phyloP scores from a whole-genome alignment of 2,329 filamentous ascomycete species.

The Leptodontidium sp. region DNA sequence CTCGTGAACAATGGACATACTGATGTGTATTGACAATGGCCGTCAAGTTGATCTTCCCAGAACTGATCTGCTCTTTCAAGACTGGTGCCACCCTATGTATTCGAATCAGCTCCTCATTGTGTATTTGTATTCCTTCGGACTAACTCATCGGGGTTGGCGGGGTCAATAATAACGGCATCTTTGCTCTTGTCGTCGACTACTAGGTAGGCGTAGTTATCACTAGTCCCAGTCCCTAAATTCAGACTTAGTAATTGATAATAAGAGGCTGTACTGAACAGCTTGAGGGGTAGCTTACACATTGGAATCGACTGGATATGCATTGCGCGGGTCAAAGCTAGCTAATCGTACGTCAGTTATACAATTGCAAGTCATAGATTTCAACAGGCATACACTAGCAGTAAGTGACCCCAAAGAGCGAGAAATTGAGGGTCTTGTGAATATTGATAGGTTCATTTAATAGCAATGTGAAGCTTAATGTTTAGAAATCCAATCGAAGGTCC shows the following conservation, averaged over 20 bases:
- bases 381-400: slow-evolving; percentile 31
- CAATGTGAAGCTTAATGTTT: background rate
- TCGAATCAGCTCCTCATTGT: slow-evolving; percentile 19
- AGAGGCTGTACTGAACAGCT: slow-evolving; percentile 7
- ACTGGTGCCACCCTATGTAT: slow-evolving; percentile 63
- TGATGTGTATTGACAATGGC: slow-evolving; percentile 97
- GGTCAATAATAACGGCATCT: slow-evolving; percentile 81
- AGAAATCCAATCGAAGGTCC: background rate
- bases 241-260: slow-evolving; percentile 26
- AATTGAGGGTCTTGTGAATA: slow-evolving; percentile 31
- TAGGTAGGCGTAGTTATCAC: slow-evolving; percentile 87
- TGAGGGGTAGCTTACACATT: slow-evolving; percentile 72
- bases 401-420: slow-evolving; percentile 28
- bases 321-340: slow-evolving; percentile 45
- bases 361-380: background rate
- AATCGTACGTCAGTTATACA: slow-evolving; percentile 9
- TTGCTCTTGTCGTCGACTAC: slow-evolving; percentile 81
- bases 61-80: slow-evolving; percentile 76
- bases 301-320: slow-evolving; percentile 92
- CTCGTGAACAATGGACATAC: slow-evolving; percentile 59
- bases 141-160: slow-evolving; percentile 80
- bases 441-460: slow-evolving; percentile 35
- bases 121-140: slow-evolving; percentile 42
- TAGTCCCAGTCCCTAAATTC: slow-evolving; percentile 72
- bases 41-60: slow-evolving; percentile 80